These are phyloP conservation scores for Candida chilensis DNA, from an alignment of 805 yeast genomes.

Conservation along the genomic window DNA sequence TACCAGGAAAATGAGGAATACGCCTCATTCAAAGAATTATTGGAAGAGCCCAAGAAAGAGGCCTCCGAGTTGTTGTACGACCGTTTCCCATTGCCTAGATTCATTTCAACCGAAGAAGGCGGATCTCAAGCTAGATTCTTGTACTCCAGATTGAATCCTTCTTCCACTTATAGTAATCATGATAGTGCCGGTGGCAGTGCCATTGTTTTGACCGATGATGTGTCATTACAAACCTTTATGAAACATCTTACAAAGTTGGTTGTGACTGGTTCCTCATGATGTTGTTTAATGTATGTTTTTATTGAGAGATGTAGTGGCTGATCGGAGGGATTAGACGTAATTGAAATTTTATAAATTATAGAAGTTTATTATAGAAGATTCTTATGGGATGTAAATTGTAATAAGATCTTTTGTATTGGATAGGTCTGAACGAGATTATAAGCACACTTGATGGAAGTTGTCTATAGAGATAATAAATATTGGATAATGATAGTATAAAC, in stretches of 20 bases:
- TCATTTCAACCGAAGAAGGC: conserved; percentile 95
- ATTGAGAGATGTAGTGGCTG: too few relatives aligned
- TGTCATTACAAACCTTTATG: conserved; percentile 91
- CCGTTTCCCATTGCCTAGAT: conserved; percentile 95
- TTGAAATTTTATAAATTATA: too few relatives aligned
- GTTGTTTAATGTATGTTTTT: too few relatives aligned
- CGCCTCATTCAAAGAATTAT: conserved; percentile 75
- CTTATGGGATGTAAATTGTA: too few relatives aligned
- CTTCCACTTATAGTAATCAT: conserved; percentile 65
- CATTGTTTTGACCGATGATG: conserved; percentile 94
- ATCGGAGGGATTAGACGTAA: too few relatives aligned
- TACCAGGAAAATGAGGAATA: conserved; percentile 89
- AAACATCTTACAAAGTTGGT: conserved; percentile 87
- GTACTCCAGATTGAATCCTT: conserved; percentile 90
- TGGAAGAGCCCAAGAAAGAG: conserved; percentile 85
- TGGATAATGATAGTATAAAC: too few relatives aligned
- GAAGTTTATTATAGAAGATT: too few relatives aligned
- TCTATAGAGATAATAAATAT: too few relatives aligned
- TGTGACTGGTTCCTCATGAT: conserved; percentile 38
- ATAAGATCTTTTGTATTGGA: too few relatives aligned
- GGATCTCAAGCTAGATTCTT: conserved; percentile 98
- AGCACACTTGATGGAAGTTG: too few relatives aligned
- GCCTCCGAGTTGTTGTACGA: conserved; percentile 88
- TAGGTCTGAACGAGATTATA: too few relatives aligned
- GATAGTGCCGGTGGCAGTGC: conserved; percentile 40